Evolutionary conservation across 2,329 filamentous ascomycete species (phyloP), one percentile per base, ranked within the genome.

Genomic region (Whalleya microplaca): DNA sequence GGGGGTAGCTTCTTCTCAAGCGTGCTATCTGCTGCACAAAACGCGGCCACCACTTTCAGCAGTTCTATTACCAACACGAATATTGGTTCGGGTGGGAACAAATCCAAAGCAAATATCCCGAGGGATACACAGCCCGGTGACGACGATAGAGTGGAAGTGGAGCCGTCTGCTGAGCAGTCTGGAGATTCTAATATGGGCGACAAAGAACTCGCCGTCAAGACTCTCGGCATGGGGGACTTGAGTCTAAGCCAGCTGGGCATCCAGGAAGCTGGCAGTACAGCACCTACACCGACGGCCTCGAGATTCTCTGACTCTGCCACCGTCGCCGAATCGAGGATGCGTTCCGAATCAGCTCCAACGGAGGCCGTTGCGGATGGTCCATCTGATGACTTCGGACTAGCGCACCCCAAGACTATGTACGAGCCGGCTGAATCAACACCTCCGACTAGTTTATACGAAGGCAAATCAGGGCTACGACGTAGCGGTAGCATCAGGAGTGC

Each of bases 21-120:
- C 21, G 90, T 99, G 70, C 86, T 99, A 62, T 94, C 92, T 41
- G 94, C 89, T 45, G 95, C 95, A 18, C 94, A 98, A 73, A 97
- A 89, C 81, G 94, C 94, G 43, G 92, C 93, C 14, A 92, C 79
- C 62, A 87, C 85, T 18, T 73, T 93, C 3, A 91, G 83, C 64
- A 91, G 84, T 61, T 91, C 87, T 46, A 88, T 97, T 45, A 84
- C 85, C 47, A 93, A 86, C 70, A 83, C 81, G 3, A 79, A 80
- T 27, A 79, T 85, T 50, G 75, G 79, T 7, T 82, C 83, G n/a
- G 76, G 77, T n/a, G 73, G 75, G 48, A 78, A 78, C 65, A 78
- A 75, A 61, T 78, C 73, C 45, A 78, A 67, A 53, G 51, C 57
- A 58, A 75, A 60, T 48, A 27, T 55, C 46, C 59, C 67, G 41